Conservation (phyloP, 805 yeast species). For the Starmerella sp. region DNA sequence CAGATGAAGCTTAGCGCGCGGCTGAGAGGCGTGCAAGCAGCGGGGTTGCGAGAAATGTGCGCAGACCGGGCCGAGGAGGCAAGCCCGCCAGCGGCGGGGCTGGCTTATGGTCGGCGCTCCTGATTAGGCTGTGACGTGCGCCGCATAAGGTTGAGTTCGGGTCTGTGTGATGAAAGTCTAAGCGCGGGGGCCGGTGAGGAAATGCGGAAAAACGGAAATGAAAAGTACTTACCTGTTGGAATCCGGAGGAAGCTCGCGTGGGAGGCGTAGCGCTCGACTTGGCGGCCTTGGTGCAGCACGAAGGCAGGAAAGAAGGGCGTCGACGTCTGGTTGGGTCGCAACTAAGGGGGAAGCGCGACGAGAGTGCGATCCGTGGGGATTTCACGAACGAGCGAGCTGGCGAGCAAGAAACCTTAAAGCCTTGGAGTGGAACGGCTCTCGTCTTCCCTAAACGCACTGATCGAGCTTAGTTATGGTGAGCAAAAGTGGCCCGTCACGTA, state of each 20-base stretch:
- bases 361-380: not conserved
- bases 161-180: not conserved
- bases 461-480: slow-evolving; percentile 1
- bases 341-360: too few relatives aligned
- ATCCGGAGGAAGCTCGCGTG: not conserved
- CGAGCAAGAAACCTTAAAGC: not conserved
- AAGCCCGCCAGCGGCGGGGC: too few relatives aligned
- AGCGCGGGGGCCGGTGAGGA: not conserved
- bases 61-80: too few relatives aligned
- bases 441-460: not conserved
- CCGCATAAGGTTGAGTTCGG: slow-evolving; percentile 1
- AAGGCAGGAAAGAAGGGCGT: not conserved
- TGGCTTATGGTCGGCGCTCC: not conserved
- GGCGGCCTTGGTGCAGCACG: not conserved
- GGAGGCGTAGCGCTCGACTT: not conserved
- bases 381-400: not conserved
- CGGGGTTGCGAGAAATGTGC: too few relatives aligned
- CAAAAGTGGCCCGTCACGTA: slow-evolving; percentile 2
- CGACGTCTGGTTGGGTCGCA: not conserved
- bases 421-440: not conserved
- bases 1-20: too few relatives aligned
- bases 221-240: slow-evolving; percentile 2
- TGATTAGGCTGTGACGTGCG: not conserved
- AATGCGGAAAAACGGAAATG: not conserved
- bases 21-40: too few relatives aligned